Base-by-base conservation (phyloP, 768 basidiomycete species). In the Psilocybe cyanescens region DNA sequence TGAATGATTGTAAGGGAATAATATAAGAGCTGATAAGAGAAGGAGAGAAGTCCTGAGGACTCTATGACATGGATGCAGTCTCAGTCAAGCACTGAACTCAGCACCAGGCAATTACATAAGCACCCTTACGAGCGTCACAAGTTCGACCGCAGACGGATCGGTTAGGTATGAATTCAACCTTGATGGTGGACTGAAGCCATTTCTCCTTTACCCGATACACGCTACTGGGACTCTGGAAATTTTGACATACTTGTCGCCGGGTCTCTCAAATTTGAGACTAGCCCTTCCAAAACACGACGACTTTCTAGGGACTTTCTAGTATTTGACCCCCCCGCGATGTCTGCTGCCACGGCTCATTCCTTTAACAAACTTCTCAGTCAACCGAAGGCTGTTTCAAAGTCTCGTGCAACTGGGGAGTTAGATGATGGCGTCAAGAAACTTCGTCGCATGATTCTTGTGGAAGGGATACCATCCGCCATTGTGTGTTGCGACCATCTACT, bases 391-490 rank as follows among this genome's bases (percentile, higher is more conserved):
- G 77, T 83, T 7, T 86, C 90, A 5, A 90, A 86, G 73, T 83
- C 87, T 59, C 83, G 87, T 58, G 80, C 85, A 14, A 77, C 85
- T 19, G 78, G 81, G 35, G 86, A 94, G 29, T 64, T 75, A 54
- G 90, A 93, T 41, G 95, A 96, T 72, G 87, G 86, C 19, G 80
- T 89, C n/a, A 94, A 91, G 78, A 92, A 93, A 75, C 78, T 97
- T 58, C 79, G 95, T 45, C 84, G 95, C 39, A 79, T 95, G 77
- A 95, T 97, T 49, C 85, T 97, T 33, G 92, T 94, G 19, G 95
- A 96, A 62, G 94, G 94, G 7, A 92, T 97, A 59, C 95, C 95
- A 16, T 91, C 91, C 12, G 76, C 83, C 47, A 78, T 81, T 45
- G 95, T 94, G 72, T 61, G 89, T 83, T 30, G 29, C 57, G 24